A percentile compares a stretch with the other conserved stretches of the same genome.
phyloP scores from a whole-genome alignment of 495 filamentous ascomycete species.

The Beverwykella pulmonaria region DNA sequence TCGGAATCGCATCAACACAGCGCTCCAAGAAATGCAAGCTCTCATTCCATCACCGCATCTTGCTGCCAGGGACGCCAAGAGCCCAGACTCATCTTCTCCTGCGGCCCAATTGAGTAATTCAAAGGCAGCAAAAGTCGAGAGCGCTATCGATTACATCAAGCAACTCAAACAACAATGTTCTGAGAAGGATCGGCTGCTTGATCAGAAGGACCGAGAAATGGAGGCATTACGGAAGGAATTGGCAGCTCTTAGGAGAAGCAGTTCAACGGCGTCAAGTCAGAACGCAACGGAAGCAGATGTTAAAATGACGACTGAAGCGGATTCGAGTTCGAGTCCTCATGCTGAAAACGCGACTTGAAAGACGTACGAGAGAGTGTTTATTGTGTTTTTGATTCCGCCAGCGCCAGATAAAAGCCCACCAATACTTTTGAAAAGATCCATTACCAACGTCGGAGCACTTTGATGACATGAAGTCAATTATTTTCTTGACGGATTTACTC shows the following conservation, averaged over 20 bases:
- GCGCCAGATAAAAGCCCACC: neutral
- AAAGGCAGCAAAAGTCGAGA: conserved; percentile 94
- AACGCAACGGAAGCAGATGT: neutral
- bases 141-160: conserved; percentile 94
- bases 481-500: too few species aligned
- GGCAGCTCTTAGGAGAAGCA: conserved; percentile 21
- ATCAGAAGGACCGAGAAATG: conserved; percentile 64
- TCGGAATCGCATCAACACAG: conserved; percentile 87
- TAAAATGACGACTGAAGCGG: conserved; percentile 9
- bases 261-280: neutral
- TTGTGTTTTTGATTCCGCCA: neutral
- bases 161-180: conserved; percentile 72
- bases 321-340: conserved; percentile 7
- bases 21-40: conserved; percentile 85
- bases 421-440: neutral
- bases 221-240: conserved; percentile 42
- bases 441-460: neutral
- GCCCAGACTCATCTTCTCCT: conserved; percentile 40
- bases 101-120: conserved; percentile 62
- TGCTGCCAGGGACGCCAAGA: conserved; percentile 44
- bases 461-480: neutral
- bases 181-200: conserved; percentile 66
- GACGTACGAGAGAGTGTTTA: neutral
- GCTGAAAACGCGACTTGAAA: conserved; percentile 16
- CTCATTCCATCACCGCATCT: conserved; percentile 61